Conservation (phyloP, 2,329 filamentous ascomycete genomes). For the Sarocladium kiliense region DNA sequence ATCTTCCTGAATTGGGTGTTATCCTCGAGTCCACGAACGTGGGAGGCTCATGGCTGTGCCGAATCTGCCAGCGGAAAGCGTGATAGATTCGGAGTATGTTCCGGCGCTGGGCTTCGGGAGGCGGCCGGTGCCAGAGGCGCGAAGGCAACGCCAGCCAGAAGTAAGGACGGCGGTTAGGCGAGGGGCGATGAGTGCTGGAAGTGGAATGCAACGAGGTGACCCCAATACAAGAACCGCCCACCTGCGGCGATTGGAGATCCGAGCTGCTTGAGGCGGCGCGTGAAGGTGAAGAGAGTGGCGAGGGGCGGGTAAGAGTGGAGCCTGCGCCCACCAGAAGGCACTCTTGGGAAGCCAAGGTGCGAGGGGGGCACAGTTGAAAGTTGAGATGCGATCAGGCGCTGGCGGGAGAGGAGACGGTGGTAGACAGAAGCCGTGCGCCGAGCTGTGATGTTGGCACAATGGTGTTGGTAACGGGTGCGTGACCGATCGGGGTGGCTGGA, state of each 20-base stretch:
- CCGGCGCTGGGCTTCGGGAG: background rate
- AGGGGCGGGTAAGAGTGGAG: slow-evolving; percentile 6
- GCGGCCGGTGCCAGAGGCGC: background rate
- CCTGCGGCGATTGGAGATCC: background rate
- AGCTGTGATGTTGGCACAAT: background rate
- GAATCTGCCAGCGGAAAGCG: background rate
- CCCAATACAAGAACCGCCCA: background rate
- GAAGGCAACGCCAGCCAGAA: background rate
- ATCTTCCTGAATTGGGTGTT: background rate
- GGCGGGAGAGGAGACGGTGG: background rate
- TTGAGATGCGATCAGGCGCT: background rate
- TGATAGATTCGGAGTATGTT: background rate
- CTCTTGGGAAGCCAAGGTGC: background rate
- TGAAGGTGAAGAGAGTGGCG: background rate
- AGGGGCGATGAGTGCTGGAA: background rate
- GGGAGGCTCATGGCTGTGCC: background rate
- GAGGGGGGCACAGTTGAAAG: background rate
- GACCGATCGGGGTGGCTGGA: slow-evolving; percentile 2
- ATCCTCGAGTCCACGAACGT: too few relatives aligned
- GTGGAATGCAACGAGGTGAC: background rate
- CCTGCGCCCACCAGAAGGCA: background rate
- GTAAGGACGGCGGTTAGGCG: background rate
- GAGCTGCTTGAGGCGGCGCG: background rate
- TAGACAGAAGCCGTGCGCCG: background rate
- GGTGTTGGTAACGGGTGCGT: background rate